Evolutionary conservation across 2,329 filamentous ascomycete genomes (phyloP), one percentile per base, ranked within the genome.

Genomic region (Incumbomyces lentus): DNA sequence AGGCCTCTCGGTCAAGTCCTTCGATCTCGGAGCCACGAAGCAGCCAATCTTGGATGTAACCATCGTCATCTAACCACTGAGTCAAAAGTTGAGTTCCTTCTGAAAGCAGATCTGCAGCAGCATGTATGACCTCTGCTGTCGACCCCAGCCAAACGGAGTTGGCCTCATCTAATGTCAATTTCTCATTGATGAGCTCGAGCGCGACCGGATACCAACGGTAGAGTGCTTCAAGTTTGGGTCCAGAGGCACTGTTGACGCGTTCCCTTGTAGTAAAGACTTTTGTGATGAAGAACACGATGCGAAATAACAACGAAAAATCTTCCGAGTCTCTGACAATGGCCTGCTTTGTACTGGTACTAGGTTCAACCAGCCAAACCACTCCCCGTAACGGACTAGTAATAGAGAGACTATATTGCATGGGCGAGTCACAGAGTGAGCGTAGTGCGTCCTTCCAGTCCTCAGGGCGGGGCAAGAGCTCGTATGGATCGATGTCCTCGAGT

Each of bases 321-420:
- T 77, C 75, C 3, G 74, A 68, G 59, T 95, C 88, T 74, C 62
- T 51, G 18, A 64, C 37, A 56, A 58, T 48, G 54, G 51, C 6
- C 56, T 52, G 50, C 38, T 49, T 54, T 19, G 58, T 14, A 13
- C 19, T 6, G 30, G 33, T 16, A 10, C 31, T 10, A 5, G 37
- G 22, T 32, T 44, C 40, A 0, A 83, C 70, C 2, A 95, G 65
- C 53, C 83, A 80, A 5, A 84, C 75, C 1, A 78, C 78, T 2
- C 86, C 86, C 0, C 78, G 79, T 6, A 95, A 68, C 18, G 73
- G 74, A 58, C 81, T 89, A 2, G 82, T 86, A 3, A 95, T 76
- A 0, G 86, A 78, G 2, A 94, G 65, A 0, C 86, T 81, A 4
- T 76, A 69, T 50, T 78, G 76, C 2, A 80, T 74, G 1, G 67